Base-by-base conservation (phyloP, 441 rosid species). In the Pelargonium fulgidum region DNA sequence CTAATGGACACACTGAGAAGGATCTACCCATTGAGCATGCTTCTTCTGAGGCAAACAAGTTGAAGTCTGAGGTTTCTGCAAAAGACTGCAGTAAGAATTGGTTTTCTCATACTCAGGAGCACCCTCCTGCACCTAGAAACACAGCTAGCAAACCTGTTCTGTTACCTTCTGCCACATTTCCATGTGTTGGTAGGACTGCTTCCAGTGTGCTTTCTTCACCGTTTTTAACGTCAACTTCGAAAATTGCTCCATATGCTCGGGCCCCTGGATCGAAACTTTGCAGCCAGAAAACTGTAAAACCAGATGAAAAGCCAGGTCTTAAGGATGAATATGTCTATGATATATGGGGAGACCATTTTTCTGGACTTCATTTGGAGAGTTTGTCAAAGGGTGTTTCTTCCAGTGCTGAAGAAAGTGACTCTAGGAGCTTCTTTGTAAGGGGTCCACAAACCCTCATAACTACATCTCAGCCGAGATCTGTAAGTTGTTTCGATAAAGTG, bases 261-360 rank as follows among this genome's bases (percentile, higher is more conserved):
- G 97, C 98, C 39, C 98, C 96, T 2, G 92, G 94, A 7, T 70
- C 91, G 4, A 85, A 80, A 62, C 78, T 77, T 19, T 73, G 64
- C 26, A 20, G 68, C 58, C 80, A 72, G 72, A 78, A 77, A 65
- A 41, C 65, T 22, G 42, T 29, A 7, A 73, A 84, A 45, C 68
- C 83, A 69, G 84, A 82, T 65, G 84, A 75, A 50, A 81, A 76
- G 66, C 71, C 14, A 13, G 66, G 67, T 47, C 13, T 50, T 4
- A 79, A 77, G 50, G 80, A 85, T 62, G 83, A 82, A 65, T 82
- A 84, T 79, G 75, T 69, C 16, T 91, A 88, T 54, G 92, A 93
- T 75, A 93, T 93, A 11, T 93, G 98, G 98, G 98, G 96, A 39
- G 87, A 89, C 75, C 98, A 88, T 81, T 79, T 89, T 68, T 80